Conservation (phyloP, 2,329 filamentous ascomycete species). For the Scytalidium sp. region DNA sequence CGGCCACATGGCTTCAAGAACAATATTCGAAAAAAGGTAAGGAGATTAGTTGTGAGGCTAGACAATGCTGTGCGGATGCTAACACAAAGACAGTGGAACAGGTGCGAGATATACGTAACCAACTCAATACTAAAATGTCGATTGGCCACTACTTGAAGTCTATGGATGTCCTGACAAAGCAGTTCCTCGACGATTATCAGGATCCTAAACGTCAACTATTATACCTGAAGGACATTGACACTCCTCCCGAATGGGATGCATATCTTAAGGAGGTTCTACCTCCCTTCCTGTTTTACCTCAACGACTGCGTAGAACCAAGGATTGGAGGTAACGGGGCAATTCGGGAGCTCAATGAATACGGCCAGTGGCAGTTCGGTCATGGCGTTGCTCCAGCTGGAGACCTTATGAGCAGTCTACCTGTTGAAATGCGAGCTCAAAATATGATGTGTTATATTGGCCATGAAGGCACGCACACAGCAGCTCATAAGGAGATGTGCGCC, state of each 20-base stretch:
- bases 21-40: constrained; percentile 77
- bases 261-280: constrained; percentile 77
- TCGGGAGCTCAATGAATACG: constrained; percentile 38
- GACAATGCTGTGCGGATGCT: background rate
- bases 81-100: constrained; percentile 61
- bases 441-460: constrained; percentile 98
- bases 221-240: constrained; percentile 97
- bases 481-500: constrained; percentile 96
- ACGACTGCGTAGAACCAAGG: constrained; percentile 66
- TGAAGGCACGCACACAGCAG: constrained; percentile 93
- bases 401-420: constrained; percentile 87
- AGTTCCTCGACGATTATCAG: constrained; percentile 76
- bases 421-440: constrained; percentile 88
- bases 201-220: constrained; percentile 80
- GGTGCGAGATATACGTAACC: constrained; percentile 74
- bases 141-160: constrained; percentile 88
- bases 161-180: constrained; percentile 78
- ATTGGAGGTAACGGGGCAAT: constrained; percentile 51
- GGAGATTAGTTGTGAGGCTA: constrained; percentile 30
- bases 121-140: constrained; percentile 76
- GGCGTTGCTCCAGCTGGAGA: constrained; percentile 71
- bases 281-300: constrained; percentile 82
- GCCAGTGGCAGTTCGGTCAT: constrained; percentile 38
- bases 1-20: constrained; percentile 72
- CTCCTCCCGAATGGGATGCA: constrained; percentile 81